phyloP scores from a whole-genome alignment of 208 protist species.

The Trypanosoma platydactyli region DNA sequence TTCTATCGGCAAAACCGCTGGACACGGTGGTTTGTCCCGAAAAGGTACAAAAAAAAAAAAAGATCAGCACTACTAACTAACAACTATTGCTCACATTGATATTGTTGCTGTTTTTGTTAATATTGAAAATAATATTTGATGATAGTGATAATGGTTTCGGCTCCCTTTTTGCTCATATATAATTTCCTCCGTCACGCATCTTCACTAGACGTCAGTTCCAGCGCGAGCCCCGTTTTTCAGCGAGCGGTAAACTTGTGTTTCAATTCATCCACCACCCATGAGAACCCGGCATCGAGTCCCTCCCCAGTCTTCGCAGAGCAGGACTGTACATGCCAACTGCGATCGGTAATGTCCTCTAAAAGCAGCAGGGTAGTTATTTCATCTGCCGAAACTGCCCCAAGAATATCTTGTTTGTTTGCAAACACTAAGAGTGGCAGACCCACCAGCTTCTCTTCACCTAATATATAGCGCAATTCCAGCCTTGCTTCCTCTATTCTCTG shows the following conservation, averaged over 20 bases:
- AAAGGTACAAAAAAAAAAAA: slow-evolving; percentile 4
- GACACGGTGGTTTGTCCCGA: no score
- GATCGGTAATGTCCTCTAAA: slow-evolving; percentile 76
- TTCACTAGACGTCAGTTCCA: no score
- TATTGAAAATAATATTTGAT: no score
- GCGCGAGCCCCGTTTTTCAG: no score
- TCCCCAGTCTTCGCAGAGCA: slow-evolving; percentile 94
- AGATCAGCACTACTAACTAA: no score
- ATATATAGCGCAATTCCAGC: slow-evolving; percentile 82
- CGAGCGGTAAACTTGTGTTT: background rate
- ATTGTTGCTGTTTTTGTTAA: no score
- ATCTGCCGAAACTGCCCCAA: slow-evolving; percentile 73
- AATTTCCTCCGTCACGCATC: no score
- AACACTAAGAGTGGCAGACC: slow-evolving; percentile 94
- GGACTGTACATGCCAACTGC: slow-evolving; percentile 92
- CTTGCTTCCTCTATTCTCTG: slow-evolving; percentile 89
- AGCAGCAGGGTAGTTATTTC: slow-evolving; percentile 73
- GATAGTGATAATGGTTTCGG: no score
- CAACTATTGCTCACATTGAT: no score
- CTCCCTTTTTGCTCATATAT: no score
- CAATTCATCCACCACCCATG: slow-evolving; percentile 86
- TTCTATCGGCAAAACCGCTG: no score
- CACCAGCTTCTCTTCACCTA: slow-evolving; percentile 94
- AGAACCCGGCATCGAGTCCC: slow-evolving; percentile 88
- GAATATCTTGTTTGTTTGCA: slow-evolving; percentile 98